A percentile compares a stretch with the other conserved stretches of the same genome.
Evolutionary conservation across 306 rosid species (phyloP).

Genomic region (Malus sieversii): DNA sequence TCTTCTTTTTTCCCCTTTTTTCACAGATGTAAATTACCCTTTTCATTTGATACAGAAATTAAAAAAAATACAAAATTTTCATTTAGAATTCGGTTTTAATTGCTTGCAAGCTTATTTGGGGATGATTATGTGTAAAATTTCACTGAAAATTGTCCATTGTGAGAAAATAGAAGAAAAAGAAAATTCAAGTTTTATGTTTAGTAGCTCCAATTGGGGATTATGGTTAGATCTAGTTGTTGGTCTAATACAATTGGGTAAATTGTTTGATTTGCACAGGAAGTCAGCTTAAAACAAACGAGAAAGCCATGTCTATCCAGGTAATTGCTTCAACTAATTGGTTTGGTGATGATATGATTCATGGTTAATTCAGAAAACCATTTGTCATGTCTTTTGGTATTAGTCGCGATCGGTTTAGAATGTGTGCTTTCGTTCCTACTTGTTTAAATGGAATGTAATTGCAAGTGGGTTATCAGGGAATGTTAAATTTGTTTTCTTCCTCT

Average conservation of each 20-base stretch:
- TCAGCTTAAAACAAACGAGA: constrained; percentile 47
- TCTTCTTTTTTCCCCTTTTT: too few species aligned
- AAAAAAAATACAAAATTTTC: neutral
- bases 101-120: neutral
- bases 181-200: neutral
- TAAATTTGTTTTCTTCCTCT: neutral
- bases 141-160: neutral
- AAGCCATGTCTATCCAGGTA: constrained; percentile 51
- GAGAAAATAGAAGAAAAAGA: neutral
- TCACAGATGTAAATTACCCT: neutral
- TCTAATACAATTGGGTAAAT: neutral
- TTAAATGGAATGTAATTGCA: neutral
- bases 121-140: neutral
- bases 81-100: neutral
- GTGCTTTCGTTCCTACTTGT: neutral
- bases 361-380: neutral
- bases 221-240: constrained; percentile 13
- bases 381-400: neutral
- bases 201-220: neutral
- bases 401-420: neutral
- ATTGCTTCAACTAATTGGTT: neutral
- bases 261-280: constrained; percentile 32
- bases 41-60: neutral
- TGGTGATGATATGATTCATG: neutral
- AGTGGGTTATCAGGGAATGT: neutral